These are phyloP conservation scores for Tetrastigma voinierianum DNA, from an alignment of 164 flowering plant genomes.

Conservation along the genomic window DNA sequence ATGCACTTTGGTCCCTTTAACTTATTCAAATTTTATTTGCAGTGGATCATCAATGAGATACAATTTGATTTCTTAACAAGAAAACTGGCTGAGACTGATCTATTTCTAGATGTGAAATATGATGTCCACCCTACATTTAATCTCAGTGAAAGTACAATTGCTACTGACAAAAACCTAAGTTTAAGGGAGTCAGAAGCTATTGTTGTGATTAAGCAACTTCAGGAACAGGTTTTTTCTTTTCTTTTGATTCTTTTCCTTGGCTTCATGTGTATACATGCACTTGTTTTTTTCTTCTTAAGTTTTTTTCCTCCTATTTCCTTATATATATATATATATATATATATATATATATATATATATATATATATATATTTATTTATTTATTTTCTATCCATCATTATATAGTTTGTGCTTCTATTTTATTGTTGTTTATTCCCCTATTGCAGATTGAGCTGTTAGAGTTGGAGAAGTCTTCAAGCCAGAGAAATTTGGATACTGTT, in stretches of 20 bases:
- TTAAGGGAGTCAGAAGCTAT: conserved; percentile 62
- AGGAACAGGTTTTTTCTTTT: conserved; percentile 64
- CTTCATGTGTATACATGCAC: too few species aligned
- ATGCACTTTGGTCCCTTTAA: not conserved
- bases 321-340: too few species aligned
- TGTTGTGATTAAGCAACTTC: conserved; percentile 66
- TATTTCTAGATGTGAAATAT: conserved; percentile 8
- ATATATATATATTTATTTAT: not conserved
- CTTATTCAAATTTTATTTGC: conserved; percentile 8
- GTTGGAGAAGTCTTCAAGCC: conserved; percentile 68
- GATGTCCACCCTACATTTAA: conserved; percentile 7
- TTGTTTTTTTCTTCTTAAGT: not conserved
- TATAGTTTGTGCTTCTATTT: not conserved
- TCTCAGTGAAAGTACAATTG: conserved; percentile 8
- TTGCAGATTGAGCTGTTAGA: conserved; percentile 62
- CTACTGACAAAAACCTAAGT: conserved; percentile 29
- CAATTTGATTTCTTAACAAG: conserved; percentile 53
- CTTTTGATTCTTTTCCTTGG: not conserved
- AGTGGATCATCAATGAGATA: conserved; percentile 61
- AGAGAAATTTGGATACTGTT: conserved; percentile 49
- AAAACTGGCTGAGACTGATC: conserved; percentile 45
- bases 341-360: too few species aligned
- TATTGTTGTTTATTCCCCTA: not conserved
- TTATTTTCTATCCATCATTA: not conserved
- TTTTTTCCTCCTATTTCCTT: not conserved